Conservation (phyloP, 2,329 filamentous ascomycete genomes). For the Myotisia sp. region DNA sequence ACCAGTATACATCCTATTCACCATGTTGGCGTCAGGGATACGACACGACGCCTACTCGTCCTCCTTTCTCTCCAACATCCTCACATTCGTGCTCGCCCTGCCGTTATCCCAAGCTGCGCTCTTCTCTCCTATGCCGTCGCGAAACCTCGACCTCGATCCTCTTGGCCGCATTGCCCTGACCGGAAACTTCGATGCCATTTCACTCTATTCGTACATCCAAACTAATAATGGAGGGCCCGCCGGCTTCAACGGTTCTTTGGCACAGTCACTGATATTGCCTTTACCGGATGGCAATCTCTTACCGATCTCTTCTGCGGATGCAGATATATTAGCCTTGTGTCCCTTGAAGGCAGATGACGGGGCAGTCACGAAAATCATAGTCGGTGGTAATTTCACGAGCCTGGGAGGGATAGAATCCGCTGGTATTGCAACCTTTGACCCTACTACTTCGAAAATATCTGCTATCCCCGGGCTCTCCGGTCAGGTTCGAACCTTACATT, state of each 20-base stretch:
- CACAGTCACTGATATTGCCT: slow-evolving; percentile 62
- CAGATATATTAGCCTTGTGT: slow-evolving; percentile 79
- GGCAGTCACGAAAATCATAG: slow-evolving; percentile 56
- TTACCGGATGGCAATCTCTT: slow-evolving; percentile 77
- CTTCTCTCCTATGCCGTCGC: slow-evolving; percentile 24
- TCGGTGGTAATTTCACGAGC: slow-evolving; percentile 93
- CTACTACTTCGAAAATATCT: slow-evolving; percentile 53
- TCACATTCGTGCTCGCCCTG: neutral
- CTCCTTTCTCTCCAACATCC: neutral
- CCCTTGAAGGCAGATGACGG: slow-evolving; percentile 55
- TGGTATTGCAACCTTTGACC: slow-evolving; percentile 69
- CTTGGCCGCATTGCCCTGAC: slow-evolving; percentile 73
- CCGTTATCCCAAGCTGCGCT: slow-evolving; percentile 19
- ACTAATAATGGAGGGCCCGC: slow-evolving; percentile 48
- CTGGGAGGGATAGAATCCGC: slow-evolving; percentile 61
- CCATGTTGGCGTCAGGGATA: no score
- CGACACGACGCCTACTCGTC: neutral
- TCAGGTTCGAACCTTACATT: slow-evolving; percentile 66
- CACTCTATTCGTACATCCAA: slow-evolving; percentile 70
- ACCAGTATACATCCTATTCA: no score
- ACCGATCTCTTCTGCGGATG: slow-evolving; percentile 61
- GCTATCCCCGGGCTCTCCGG: slow-evolving; percentile 71
- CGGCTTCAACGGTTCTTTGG: slow-evolving; percentile 30
- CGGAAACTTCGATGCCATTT: slow-evolving; percentile 84
- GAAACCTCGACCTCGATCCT: slow-evolving; percentile 52